A percentile compares a stretch with the other conserved stretches of the same genome.
Evolutionary conservation across 129 eudicot species (phyloP).

Genomic region (Smallanthus sonchifolius): DNA sequence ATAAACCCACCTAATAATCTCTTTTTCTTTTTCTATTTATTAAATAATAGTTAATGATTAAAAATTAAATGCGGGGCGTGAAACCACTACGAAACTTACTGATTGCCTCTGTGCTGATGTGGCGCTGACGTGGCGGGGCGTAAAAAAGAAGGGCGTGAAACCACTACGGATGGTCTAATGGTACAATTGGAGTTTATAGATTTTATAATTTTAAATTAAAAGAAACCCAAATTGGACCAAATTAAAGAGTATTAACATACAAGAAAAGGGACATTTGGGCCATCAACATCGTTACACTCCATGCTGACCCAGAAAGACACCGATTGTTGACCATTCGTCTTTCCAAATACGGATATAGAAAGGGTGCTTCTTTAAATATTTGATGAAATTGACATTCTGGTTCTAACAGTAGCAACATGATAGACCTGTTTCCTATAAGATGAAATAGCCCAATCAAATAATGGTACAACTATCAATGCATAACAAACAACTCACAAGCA

Average conservation of each 20-base stretch:
- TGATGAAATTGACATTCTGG: neutral
- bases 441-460: neutral
- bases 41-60: too few species aligned
- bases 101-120: too few species aligned
- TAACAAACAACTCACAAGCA: neutral
- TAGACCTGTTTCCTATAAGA: neutral
- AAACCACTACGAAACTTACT: too few species aligned
- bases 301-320: neutral
- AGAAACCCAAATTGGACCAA: neutral
- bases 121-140: too few species aligned
- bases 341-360: neutral
- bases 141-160: too few species aligned
- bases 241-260: neutral
- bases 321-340: neutral
- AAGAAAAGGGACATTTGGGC: neutral
- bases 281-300: conserved; percentile 1
- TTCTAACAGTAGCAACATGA: neutral
- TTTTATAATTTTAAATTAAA: too few species aligned
- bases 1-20: too few species aligned
- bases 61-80: too few species aligned
- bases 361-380: neutral
- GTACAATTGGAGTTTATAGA: neutral
- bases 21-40: too few species aligned
- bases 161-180: too few species aligned
- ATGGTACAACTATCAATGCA: neutral